A percentile compares a stretch with the other conserved stretches of the same genome.
These are phyloP conservation scores for Pseudozyma sp. DNA, from an alignment of 1,284 basidiomycete genomes.

Conservation along the genomic window DNA sequence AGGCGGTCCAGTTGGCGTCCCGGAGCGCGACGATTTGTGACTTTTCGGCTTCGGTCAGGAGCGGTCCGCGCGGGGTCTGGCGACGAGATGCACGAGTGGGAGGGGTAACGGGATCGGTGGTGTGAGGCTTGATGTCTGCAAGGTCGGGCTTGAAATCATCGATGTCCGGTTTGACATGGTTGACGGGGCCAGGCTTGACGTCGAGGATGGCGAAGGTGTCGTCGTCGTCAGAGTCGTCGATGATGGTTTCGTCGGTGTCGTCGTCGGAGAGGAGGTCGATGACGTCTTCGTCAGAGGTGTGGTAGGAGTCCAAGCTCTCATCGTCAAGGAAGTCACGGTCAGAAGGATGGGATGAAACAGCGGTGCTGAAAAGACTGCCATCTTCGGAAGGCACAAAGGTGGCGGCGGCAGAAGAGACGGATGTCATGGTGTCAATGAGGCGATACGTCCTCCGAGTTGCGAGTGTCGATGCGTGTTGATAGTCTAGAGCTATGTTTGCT, in stretches of 20 bases:
- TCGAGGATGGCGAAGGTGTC: slow-evolving; percentile 6
- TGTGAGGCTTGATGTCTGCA: neutral
- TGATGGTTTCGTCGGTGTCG: neutral
- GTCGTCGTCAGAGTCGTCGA: neutral
- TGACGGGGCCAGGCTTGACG: neutral
- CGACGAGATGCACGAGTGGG: no score
- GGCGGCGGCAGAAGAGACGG: no score
- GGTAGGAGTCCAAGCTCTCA: no score
- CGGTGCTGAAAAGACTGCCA: no score
- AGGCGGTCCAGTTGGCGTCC: slow-evolving; percentile 6
- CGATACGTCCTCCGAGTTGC: no score
- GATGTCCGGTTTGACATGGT: neutral
- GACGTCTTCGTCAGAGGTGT: no score
- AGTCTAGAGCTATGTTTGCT: no score
- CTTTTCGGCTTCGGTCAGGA: slow-evolving; percentile 7
- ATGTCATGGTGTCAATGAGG: no score
- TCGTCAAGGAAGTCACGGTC: no score
- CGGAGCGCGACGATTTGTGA: slow-evolving; percentile 15
- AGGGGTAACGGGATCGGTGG: neutral
- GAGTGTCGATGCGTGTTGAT: no score
- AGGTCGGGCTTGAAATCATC: neutral
- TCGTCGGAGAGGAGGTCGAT: neutral
- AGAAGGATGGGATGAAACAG: neutral
- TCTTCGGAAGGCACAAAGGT: no score
- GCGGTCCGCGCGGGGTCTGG: neutral